Evolutionary conservation across 306 rosid species (phyloP).

Genomic region (Cercis canadensis): DNA sequence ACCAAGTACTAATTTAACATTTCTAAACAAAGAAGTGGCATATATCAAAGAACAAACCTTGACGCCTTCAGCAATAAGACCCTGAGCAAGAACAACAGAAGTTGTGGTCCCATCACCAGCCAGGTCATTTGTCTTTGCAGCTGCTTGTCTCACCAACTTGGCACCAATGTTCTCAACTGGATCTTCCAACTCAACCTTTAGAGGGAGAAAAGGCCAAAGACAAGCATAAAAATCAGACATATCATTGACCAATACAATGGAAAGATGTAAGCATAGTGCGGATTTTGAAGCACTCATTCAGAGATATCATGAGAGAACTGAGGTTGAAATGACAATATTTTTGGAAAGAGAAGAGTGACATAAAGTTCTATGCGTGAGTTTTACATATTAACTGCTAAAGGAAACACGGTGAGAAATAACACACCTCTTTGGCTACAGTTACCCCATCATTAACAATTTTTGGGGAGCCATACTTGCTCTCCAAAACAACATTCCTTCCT

Average conservation of each 20-base stretch:
- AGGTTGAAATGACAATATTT: neutral
- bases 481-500: conserved; percentile 96
- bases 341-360: neutral
- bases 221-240: neutral
- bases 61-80: conserved; percentile 98
- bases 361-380: neutral
- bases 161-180: conserved; percentile 99
- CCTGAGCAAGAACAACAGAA: conserved; percentile 98
- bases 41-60: conserved; percentile 48
- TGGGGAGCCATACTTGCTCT: conserved; percentile 99
- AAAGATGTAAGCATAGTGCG: no score
- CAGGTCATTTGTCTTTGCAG: conserved; percentile 97
- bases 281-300: neutral
- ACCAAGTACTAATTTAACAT: neutral
- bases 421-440: conserved; percentile 95
- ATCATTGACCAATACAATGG: no score
- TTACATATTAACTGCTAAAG: neutral
- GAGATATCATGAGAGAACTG: neutral
- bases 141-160: conserved; percentile 97
- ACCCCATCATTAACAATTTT: conserved; percentile 98
- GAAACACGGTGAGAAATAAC: neutral
- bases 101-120: conserved; percentile 99
- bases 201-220: neutral
- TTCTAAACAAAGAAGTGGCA: neutral
- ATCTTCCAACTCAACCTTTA: conserved; percentile 96